These are phyloP conservation scores for Logfia minima DNA, from an alignment of 129 eudicot species.

Conservation along the genomic window DNA sequence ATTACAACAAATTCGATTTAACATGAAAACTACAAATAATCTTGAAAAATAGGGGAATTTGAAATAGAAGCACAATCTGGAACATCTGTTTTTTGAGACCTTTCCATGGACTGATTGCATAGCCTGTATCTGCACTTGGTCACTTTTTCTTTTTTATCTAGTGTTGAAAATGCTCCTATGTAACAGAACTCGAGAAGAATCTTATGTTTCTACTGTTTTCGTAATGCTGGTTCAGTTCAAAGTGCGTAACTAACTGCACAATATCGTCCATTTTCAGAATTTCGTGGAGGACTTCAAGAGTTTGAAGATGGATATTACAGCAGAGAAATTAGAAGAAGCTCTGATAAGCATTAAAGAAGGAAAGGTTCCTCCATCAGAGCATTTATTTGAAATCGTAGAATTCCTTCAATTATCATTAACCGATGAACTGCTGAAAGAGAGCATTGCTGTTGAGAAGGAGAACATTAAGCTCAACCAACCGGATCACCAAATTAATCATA, in stretches of 20 bases:
- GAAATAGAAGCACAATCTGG: background rate
- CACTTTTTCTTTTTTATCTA: background rate
- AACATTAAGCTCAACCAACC: constrained; percentile 28
- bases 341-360: constrained; percentile 47
- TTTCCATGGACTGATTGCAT: background rate
- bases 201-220: constrained; percentile 11
- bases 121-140: background rate
- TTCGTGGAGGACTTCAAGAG: constrained; percentile 57
- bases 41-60: background rate
- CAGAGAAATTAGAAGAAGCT: constrained; percentile 56
- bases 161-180: background rate
- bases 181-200: constrained; percentile 5
- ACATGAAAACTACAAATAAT: background rate
- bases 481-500: constrained; percentile 35
- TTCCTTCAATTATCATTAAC: constrained; percentile 49
- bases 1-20: background rate
- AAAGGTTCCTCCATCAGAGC: constrained; percentile 39
- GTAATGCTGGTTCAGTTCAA: background rate
- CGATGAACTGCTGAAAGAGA: constrained; percentile 63
- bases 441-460: constrained; percentile 77
- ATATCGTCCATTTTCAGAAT: constrained; percentile 41
- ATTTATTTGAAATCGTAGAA: constrained; percentile 41
- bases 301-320: constrained; percentile 45
- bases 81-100: background rate
- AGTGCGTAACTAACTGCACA: constrained; percentile 16